Evolutionary conservation across 2,329 filamentous ascomycete genomes (phyloP), one percentile per base, ranked within the genome.

Genomic region (Fusarium buharicum): DNA sequence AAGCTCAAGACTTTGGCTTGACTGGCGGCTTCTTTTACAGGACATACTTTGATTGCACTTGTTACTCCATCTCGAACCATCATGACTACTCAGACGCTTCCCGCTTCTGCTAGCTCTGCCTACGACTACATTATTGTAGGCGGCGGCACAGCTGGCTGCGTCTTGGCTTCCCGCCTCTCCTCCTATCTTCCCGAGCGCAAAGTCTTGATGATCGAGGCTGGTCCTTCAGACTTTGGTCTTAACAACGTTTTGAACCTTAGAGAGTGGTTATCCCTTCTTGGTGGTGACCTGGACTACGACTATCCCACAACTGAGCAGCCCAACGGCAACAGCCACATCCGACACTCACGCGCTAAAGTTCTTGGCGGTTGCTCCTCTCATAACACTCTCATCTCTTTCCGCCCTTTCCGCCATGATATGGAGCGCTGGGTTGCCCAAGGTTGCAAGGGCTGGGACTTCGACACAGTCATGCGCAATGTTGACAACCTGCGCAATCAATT

Each of bases 341-440:
- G 92, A 65, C 93, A 96, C 81, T 96, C 93, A 13, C 89, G 93
- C 62, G 93, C 93, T 64, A 96, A 96, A 82, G 92, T 97, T 34
- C 85, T 97, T 27, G 93, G 93, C 68, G 93, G 93, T 67, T 97
- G 93, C 83, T 96, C 92, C 39, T 94, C 90, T 57, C 93, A 96
- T 84, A 97, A 97, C 79, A 96, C 93, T 17, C 83, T 96, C 70
- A 96, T 97, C 76, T 95, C 91, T 16, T 96, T 96, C 85, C 87
- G 92, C 22, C 92, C 93, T 8, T 96, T 96, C 73, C 87, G 93
- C 76, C 93, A 96, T 76, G 93, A 97, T 77, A 86, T 91, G 79
- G 84, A 91, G 73, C 84, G 91, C 69, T 97, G 93, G 93, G 89
- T 93, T 71, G 85, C 85, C 28, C 82, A 91, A 72, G 93, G 93